phyloP scores from a whole-genome alignment of 305 asterid species.

The Petunia hybrid region DNA sequence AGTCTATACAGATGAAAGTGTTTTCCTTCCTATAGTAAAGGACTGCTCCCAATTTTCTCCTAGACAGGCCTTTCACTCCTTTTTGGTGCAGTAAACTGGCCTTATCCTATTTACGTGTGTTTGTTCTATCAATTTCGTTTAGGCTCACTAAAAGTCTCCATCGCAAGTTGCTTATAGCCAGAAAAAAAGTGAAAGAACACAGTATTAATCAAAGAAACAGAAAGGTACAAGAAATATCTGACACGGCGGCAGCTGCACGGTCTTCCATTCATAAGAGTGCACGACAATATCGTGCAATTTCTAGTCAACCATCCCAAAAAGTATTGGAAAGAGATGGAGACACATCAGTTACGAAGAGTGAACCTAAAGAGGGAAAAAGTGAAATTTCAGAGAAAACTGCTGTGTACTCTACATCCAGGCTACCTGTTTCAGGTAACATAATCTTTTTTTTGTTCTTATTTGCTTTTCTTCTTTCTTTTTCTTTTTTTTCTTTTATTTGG shows the following conservation, averaged over 20 bases:
- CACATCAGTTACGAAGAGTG: constrained; percentile 26
- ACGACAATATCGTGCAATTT: constrained; percentile 62
- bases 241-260: constrained; percentile 84
- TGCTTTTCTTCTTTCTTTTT: background rate
- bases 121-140: constrained; percentile 38
- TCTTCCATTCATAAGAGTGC: constrained; percentile 76
- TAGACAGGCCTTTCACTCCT: background rate
- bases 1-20: no score
- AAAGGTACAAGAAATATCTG: constrained; percentile 68
- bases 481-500: background rate
- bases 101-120: background rate
- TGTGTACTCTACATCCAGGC: constrained; percentile 41
- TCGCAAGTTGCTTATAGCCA: constrained; percentile 54
- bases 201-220: constrained; percentile 56
- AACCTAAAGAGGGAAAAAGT: constrained; percentile 38
- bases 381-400: constrained; percentile 46
- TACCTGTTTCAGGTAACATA: constrained; percentile 59
- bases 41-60: background rate
- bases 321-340: constrained; percentile 25
- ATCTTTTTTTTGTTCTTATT: background rate
- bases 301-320: constrained; percentile 49
- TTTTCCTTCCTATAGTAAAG: no score
- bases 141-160: constrained; percentile 82
- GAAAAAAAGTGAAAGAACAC: constrained; percentile 63
- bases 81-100: background rate